Evolutionary conservation across 192 early-diverging fungal genomes (phyloP), one percentile per base, ranked within the genome.

Genomic region (Backusella parvicylindrica): DNA sequence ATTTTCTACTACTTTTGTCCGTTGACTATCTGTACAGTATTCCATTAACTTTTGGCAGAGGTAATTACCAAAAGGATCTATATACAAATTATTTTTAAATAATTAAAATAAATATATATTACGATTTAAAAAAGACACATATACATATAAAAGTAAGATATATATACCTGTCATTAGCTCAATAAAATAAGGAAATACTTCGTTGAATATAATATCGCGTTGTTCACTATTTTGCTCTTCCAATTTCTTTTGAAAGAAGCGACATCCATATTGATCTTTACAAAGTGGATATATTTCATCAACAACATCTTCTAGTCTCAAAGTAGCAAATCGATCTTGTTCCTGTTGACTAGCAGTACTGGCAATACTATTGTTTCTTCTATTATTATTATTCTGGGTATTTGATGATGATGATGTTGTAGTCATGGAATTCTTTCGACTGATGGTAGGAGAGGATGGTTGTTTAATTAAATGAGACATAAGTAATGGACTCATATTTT

Each of bases 1-100:
- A 9, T 67, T 85, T 67, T 89, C 86, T 11, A 95, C 89, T 72
- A 95, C 89, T 77, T 87, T 85, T 9, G 87, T 91, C 21, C 91
- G 85, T 73, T 96, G 94, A 6, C 85, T 84, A 40, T 95, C 93
- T 30, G 81, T 87, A 80, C 92, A 93, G 79, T 87, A 86, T 80
- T 96, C 95, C 31, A 96, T 76, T 21, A 96, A 75, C 78, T 95
- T 95, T 77, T 96, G 95, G 79, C 94, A 95, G 18, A 96, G 84
- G 72, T 96, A 96, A 79, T 96, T 96, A 65, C 95, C 95, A 83
- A 96, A 96, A 11, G 95, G 91, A 83, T 96, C 94, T 91, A 79
- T 38, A 36, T 26, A 47, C 37, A 69, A 28, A 74, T 28, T 43
- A n/a, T 16, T 28, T 63, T 32, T 26, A 15, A 15, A 56, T 15